These are phyloP conservation scores for Lentinula guzmanii DNA, from an alignment of 768 basidiomycete genomes.

Conservation along the genomic window DNA sequence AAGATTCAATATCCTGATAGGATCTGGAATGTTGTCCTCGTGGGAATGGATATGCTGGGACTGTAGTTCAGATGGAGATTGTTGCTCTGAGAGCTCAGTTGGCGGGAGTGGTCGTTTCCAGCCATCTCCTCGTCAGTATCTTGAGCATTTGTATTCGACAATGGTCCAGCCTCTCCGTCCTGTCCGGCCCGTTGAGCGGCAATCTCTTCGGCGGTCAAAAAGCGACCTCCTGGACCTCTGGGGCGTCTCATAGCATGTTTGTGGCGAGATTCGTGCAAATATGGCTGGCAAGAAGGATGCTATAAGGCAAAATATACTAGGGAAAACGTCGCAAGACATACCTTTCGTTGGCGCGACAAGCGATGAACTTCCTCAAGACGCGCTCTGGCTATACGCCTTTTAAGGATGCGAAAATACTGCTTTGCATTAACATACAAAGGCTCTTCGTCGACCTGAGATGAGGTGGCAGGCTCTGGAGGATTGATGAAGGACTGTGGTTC, in stretches of 20 bases:
- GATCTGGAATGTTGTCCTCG: conserved; percentile 12
- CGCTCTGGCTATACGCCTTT: conserved; percentile 85
- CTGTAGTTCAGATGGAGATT: conserved; percentile 15
- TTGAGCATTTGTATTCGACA: conserved; percentile 14
- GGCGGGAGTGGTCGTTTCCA: conserved; percentile 27
- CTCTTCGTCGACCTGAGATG: conserved; percentile 74
- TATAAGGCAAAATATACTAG: not conserved
- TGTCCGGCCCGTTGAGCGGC: conserved; percentile 63
- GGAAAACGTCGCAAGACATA: conserved; percentile 18
- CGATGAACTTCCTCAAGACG: conserved; percentile 92
- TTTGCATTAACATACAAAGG: conserved; percentile 99
- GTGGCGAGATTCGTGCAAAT: conserved; percentile 96
- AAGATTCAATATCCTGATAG: conserved; percentile 10
- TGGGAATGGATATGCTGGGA: conserved; percentile 12
- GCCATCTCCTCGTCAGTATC: conserved; percentile 38
- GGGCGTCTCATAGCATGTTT: conserved; percentile 98
- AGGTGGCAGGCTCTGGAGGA: conserved; percentile 12
- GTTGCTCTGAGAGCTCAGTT: not conserved
- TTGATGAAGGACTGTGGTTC: conserved; percentile 12
- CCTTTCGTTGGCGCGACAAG: conserved; percentile 91
- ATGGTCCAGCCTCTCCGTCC: conserved; percentile 26
- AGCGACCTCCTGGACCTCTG: conserved; percentile 93
- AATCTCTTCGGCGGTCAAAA: conserved; percentile 95
- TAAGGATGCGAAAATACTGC: conserved; percentile 97
- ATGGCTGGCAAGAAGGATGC: conserved; percentile 55